These are phyloP conservation scores for Neurospora sp. DNA, from an alignment of 495 filamentous ascomycete species.

Conservation along the genomic window DNA sequence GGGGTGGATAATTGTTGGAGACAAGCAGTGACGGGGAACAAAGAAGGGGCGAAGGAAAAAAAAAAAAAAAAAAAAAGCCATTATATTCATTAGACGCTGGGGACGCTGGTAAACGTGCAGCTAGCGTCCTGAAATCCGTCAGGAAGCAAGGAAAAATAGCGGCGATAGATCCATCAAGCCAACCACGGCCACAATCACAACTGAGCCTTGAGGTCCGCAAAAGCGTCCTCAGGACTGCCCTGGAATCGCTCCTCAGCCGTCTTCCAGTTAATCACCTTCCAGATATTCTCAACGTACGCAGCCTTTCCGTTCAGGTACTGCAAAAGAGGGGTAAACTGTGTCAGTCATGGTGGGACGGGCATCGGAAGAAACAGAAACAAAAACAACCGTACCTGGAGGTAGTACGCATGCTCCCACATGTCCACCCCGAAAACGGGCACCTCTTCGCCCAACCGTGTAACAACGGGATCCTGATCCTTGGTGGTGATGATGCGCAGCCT, in stretches of 20 bases:
- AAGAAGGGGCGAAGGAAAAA: not conserved
- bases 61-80: not conserved
- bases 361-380: conserved; percentile 30
- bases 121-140: not conserved
- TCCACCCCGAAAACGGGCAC: conserved; percentile 84
- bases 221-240: conserved; percentile 26
- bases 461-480: conserved; percentile 90
- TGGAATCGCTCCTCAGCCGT: conserved; percentile 74
- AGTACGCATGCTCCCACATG: conserved; percentile 74
- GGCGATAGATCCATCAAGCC: not conserved
- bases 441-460: conserved; percentile 53
- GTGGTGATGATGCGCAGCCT: conserved; percentile 67
- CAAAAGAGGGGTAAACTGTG: not conserved
- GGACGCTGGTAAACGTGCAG: not conserved
- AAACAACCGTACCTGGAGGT: conserved; percentile 67
- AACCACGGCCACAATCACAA: conserved; percentile 12
- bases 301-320: conserved; percentile 94
- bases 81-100: not conserved
- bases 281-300: conserved; percentile 90
- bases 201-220: conserved; percentile 23
- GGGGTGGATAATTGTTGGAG: not conserved
- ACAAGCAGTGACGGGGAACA: not conserved
- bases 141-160: not conserved
- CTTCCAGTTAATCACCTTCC: conserved; percentile 99
- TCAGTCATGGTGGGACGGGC: conserved; percentile 1